Evolutionary conservation across 1,284 basidiomycete genomes (phyloP), one percentile per base, ranked within the genome.

Genomic region (Thecaphora thlaspeos): DNA sequence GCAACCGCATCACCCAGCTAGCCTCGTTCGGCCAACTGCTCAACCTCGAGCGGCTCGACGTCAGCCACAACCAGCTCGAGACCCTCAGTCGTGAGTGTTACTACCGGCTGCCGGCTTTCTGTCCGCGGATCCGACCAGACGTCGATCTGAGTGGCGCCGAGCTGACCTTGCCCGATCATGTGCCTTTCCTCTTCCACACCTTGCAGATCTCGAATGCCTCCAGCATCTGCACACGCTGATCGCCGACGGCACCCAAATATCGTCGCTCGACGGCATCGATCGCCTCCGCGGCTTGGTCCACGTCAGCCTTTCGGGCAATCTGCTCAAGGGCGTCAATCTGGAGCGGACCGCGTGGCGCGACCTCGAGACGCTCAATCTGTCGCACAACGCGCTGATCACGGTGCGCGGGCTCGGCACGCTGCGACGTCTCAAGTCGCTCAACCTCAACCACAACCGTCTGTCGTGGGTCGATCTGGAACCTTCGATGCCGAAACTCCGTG

Each of bases 1-100:
- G 48, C 21, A 77, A 77, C 54, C 83, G 90, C 61, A 82, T 98
- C 67, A 89, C 90, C 62, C 85, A 86, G 56, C 81, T 95, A 63
- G 91, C 91, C 23, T 91, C 92, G 21, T 95, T 93, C 77, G 84
- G 84, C 73, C 92, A 96, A 78, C 81, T 98, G 65, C 81, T 83
- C 36, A 89, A 90, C 77, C 83, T 98, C 39, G 90, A 93, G 79
- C 86, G 84, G 70, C 83, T 98, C 64, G 91, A 98, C 80, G 86
- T 98, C 63, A 93, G 91, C 77, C 80, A 85, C 68, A 98, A 98
- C 78, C 84, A 90, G 59, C 83, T 98, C 48, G 90, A 93, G 62
- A 90, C 66, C 18, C 52, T 73, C 21, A 38, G 50, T n/a, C 48
- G 61, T 46, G 43, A 58, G 57, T 59, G 43, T n/a, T n/a, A n/a